Evolutionary conservation across 2,329 filamentous ascomycete species (phyloP).

Genomic region (Aspergillus sp.): DNA sequence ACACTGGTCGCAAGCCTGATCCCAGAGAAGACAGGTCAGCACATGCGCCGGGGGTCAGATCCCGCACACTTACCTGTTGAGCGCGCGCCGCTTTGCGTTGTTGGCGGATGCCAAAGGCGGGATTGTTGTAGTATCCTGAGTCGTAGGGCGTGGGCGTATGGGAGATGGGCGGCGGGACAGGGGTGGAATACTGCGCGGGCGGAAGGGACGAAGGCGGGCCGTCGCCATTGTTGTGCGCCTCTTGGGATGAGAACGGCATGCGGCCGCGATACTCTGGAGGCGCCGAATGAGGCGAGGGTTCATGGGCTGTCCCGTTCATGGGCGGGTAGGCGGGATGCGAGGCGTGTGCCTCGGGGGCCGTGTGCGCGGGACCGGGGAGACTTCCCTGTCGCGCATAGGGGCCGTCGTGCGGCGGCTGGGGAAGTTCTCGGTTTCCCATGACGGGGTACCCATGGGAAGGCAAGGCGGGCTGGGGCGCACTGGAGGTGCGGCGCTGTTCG

Average conservation of each 20-base stretch:
- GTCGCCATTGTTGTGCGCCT: constrained; percentile 31
- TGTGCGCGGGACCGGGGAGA: constrained; percentile 29
- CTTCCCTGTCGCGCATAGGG: constrained; percentile 34
- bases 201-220: constrained; percentile 29
- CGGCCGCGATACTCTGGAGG: constrained; percentile 34
- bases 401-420: constrained; percentile 32
- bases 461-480: constrained; percentile 26
- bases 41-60: background rate
- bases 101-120: constrained; percentile 32
- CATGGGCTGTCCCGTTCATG: constrained; percentile 34
- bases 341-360: constrained; percentile 26
- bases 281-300: constrained; percentile 30
- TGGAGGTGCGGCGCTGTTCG: constrained; percentile 31
- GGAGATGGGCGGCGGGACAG: constrained; percentile 24
- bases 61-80: constrained; percentile 33
- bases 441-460: constrained; percentile 29
- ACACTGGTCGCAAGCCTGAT: constrained; percentile 85
- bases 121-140: constrained; percentile 29
- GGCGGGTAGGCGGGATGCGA: constrained; percentile 27
- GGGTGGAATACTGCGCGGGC: constrained; percentile 27
- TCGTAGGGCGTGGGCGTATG: constrained; percentile 33
- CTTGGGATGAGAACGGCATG: constrained; percentile 30
- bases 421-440: constrained; percentile 34
- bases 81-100: constrained; percentile 39
- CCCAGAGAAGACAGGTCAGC: constrained; percentile 7